Evolutionary conservation across 345 rosid genomes (phyloP).

Genomic region (Brassica juncea): DNA sequence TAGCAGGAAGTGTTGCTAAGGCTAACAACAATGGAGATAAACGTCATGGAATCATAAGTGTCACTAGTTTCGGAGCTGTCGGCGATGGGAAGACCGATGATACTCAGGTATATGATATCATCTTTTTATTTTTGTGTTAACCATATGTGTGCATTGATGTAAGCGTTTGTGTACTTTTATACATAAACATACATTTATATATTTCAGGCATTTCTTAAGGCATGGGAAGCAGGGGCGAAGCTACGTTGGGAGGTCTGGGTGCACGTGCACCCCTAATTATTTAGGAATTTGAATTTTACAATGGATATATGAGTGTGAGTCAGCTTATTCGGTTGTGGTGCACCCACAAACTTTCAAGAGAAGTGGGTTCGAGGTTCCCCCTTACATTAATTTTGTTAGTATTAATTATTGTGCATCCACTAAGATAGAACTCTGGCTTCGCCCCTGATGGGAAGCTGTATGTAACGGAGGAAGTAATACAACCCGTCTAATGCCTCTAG

Average conservation of each 20-base stretch:
- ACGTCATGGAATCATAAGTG: conserved; percentile 26
- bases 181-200: not conserved
- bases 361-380: no score
- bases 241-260: no score
- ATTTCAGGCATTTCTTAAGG: conserved; percentile 51
- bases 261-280: no score
- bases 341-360: no score
- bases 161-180: not conserved
- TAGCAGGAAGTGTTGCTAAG: not conserved
- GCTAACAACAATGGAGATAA: not conserved
- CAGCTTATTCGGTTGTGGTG: no score
- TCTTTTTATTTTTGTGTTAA: not conserved
- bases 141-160: not conserved
- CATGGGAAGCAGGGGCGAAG: conserved; percentile 36
- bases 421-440: no score
- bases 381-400: no score
- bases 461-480: conserved; percentile 35
- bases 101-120: conserved; percentile 35
- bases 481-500: conserved; percentile 38
- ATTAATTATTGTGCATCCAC: no score
- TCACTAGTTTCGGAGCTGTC: conserved; percentile 51
- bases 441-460: conserved; percentile 26
- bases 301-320: no score
- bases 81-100: conserved; percentile 63
- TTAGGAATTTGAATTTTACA: no score